Conservation (phyloP, 257 asterid species). For the Verbena officinalis region DNA sequence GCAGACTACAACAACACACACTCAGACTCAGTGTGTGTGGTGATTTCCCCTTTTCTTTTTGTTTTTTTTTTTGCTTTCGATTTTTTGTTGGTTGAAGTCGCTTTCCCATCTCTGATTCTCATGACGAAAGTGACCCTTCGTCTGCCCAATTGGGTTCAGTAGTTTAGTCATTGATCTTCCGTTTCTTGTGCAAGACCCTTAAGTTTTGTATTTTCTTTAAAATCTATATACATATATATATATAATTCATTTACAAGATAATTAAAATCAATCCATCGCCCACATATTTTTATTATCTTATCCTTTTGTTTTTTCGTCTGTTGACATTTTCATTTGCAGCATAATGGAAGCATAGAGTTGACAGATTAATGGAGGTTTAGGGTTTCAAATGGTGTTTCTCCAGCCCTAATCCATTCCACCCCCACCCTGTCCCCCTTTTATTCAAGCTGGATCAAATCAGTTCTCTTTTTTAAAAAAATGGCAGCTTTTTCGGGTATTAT, state of each 20-base stretch:
- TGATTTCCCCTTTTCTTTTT: no score
- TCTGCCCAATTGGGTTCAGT: slow-evolving; percentile 30
- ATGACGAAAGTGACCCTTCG: slow-evolving; percentile 50
- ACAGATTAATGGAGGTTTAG: slow-evolving; percentile 15
- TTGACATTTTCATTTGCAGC: slow-evolving; percentile 2
- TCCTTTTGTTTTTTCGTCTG: not conserved
- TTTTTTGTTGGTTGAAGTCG: slow-evolving; percentile 23
- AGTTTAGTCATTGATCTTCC: not conserved
- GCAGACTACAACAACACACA: not conserved
- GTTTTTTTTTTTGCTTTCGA: no score
- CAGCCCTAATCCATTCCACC: not conserved
- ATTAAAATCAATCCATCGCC: not conserved
- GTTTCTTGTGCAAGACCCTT: slow-evolving; percentile 8
- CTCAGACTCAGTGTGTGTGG: slow-evolving; percentile 12
- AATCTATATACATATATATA: no score
- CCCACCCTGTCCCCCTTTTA: not conserved
- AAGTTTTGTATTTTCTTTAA: not conserved
- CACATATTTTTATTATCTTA: not conserved
- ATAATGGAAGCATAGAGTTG: not conserved
- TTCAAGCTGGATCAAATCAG: no score
- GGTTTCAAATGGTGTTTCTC: not conserved
- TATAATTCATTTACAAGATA: not conserved
- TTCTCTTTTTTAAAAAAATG: not conserved
- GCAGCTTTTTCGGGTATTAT: slow-evolving; percentile 1
- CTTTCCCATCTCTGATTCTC: slow-evolving; percentile 47